Evolutionary conservation across 495 filamentous ascomycete genomes (phyloP).

Genomic region (Parathielavia appendiculata): DNA sequence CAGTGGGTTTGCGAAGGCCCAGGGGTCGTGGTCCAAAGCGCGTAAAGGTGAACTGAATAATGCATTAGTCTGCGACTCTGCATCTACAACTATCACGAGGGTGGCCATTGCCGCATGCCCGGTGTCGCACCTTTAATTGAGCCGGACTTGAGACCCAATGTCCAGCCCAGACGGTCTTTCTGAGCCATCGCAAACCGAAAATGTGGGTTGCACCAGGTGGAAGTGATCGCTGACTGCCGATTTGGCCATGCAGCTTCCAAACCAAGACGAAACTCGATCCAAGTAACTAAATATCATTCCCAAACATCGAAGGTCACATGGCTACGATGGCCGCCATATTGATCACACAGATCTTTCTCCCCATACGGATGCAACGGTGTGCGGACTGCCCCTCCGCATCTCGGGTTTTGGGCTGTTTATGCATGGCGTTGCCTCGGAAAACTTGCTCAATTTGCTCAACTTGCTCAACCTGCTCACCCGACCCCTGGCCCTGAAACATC

Average conservation of each 20-base stretch:
- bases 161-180: background rate
- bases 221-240: background rate
- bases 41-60: background rate
- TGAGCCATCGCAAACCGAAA: slow-evolving; percentile 1
- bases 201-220: background rate
- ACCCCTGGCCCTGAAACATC: background rate
- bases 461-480: background rate
- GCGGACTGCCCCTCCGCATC: background rate
- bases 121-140: background rate
- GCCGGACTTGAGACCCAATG: background rate
- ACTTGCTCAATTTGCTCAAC: slow-evolving; percentile 15
- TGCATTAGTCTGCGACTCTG: background rate
- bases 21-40: background rate
- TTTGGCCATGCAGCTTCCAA: too few relatives aligned
- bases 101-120: too few relatives aligned
- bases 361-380: too few relatives aligned
- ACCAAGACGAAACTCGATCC: too few relatives aligned
- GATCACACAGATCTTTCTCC: too few relatives aligned
- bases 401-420: background rate
- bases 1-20: slow-evolving; percentile 8
- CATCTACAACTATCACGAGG: too few relatives aligned
- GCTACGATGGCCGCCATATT: too few relatives aligned
- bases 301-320: too few relatives aligned
- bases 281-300: too few relatives aligned
- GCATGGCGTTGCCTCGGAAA: background rate